Base-by-base conservation (phyloP, 768 basidiomycete species). In the Galerina sulciceps region DNA sequence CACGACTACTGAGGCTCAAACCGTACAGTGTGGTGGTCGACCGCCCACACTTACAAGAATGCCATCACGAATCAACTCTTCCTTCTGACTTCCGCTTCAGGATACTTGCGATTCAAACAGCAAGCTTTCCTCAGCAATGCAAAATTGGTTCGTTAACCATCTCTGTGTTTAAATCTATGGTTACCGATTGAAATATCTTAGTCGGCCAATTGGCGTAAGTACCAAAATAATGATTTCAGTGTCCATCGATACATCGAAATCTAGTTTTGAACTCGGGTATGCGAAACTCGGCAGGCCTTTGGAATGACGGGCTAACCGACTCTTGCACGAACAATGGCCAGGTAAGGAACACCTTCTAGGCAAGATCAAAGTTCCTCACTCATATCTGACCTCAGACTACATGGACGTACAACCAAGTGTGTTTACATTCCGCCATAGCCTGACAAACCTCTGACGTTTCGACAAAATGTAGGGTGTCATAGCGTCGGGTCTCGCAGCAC, bases 1-100 rank as follows among this genome's bases (percentile, higher is more conserved):
- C 26, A 40, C 50, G 50, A 23, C 23, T 15, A 34, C 13, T 43
- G 13, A 46, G 13, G 8, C 15, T n/a, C 6, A 57, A 15, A 17
- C 35, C 50, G 11, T 17, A 4, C 47, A 84, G 84, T 85, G 5
- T 84, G 83, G 82, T 86, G 84, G 85, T 81, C 81, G 9, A 76
- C 75, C 14, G 82, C 73, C 17, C 79, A 81, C 61, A 79, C 75
- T 0, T 85, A 85, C 73, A 86, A 86, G 71, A 85, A 85, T 53
- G 82, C 84, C 10, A 79, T 86, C 57, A 86, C 84, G n/a, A 85
- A 86, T 61, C 75, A 85, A 55, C 74, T 85, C 10, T 86, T 84
- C 71, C 71, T 85, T 14, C 68, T 80, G 35, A 74, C 78, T 6
- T 85, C 84, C 3, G 83, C 84, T 2, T 59, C 69, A 26, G 84